phyloP scores from a whole-genome alignment of 768 basidiomycete genomes.

The Suillus spraguei region DNA sequence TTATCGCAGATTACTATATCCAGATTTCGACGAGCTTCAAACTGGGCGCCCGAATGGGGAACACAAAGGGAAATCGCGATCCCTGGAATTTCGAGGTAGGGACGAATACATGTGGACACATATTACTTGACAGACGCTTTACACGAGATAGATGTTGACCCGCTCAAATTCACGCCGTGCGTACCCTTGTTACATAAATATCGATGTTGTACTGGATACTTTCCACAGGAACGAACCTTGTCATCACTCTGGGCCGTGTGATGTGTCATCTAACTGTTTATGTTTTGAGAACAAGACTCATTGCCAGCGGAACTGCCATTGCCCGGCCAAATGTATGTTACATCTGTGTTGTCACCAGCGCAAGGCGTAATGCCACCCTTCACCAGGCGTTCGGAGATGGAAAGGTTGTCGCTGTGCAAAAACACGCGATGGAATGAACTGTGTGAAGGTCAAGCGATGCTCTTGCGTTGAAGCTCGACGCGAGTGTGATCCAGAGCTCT shows the following conservation, averaged over 20 bases:
- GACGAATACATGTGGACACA: constrained; percentile 19
- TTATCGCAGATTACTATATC: constrained; percentile 20
- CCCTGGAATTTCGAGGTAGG: constrained; percentile 26
- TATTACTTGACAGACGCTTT: constrained; percentile 20
- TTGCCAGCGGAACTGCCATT: constrained; percentile 60
- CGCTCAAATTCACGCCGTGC: constrained; percentile 17
- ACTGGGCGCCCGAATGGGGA: not conserved
- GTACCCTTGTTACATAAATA: constrained; percentile 10
- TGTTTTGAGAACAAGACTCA: constrained; percentile 54
- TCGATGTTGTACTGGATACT: constrained; percentile 3
- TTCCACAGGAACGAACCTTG: constrained; percentile 51
- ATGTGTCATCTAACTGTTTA: constrained; percentile 40
- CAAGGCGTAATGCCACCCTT: not conserved
- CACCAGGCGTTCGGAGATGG: constrained; percentile 55
- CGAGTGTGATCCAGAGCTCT: constrained; percentile 75
- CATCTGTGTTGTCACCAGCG: not conserved
- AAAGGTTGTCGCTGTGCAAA: constrained; percentile 56
- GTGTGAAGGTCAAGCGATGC: constrained; percentile 44
- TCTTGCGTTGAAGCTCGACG: constrained; percentile 50
- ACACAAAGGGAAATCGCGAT: constrained; percentile 14
- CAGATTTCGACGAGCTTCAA: constrained; percentile 3
- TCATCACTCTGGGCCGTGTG: constrained; percentile 59
- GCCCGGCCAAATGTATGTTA: constrained; percentile 49
- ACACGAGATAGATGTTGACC: constrained; percentile 13
- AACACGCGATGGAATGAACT: constrained; percentile 28